Base-by-base conservation (phyloP, 176 grass and related monocot genomes). In the Bromus sterilis region DNA sequence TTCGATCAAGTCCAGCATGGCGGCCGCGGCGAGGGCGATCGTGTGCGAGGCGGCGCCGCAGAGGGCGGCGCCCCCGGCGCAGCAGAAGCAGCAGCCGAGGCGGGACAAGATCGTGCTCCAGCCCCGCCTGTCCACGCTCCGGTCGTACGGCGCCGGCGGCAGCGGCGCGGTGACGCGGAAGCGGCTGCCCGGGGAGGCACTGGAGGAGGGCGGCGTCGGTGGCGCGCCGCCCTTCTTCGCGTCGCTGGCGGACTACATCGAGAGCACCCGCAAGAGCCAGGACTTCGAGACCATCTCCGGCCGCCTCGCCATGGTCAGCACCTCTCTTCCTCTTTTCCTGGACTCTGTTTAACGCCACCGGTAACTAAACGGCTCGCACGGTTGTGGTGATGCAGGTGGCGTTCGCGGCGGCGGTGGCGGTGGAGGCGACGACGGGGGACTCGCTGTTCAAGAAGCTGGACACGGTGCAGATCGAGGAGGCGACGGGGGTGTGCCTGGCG, bases 361-460 rank as follows among this genome's bases (percentile, higher is more conserved):
- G 33, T 2, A 2, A 4, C 15, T 20, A 9, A 60, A 11, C 35
- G 4, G 18, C 20, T 34, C 1, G 48, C 9, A n/a, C 7, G 8
- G 15, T 21, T 31, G 34, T 6, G 1, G 2, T 6, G 25, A 12
- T 51, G 5, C 83, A 90, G 96, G 29, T 98, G 31, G 93, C 83
- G 71, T 98, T 98, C 66, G 91, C 89, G 15, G 78, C 84, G 26
- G 89, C 96, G 5, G 86, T 98, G 51, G 91, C 89, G 11, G 86
- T 92, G 32, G 96, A 98, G 84, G 42, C 81, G 84, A 86, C 86
- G 59, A 98, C 96, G 11, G 96, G 96, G 3, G 87, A 93, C 86
- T 95, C 96, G 21, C 87, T 98, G 83, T 98, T 98, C 88, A 93
- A 90, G 86, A 98, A 98, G 84, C 87, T 98, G 66, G 93, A 98